Base-by-base conservation (phyloP, 257 asterid genomes). In the Solanum appendiculatum region DNA sequence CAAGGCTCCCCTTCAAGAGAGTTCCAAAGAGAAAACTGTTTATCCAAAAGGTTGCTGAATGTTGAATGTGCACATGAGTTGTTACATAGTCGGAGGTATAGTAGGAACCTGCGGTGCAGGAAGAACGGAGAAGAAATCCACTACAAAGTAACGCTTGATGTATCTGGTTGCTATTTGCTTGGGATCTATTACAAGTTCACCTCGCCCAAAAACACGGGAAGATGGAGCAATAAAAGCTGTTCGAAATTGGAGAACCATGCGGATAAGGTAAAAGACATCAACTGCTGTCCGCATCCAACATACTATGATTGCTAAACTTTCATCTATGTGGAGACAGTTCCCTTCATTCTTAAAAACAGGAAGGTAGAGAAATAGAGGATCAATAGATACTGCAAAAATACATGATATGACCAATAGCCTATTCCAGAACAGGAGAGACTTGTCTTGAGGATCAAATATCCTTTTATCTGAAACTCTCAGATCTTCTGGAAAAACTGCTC, bases 171-270 rank as follows among this genome's bases (percentile, higher is more conserved):
- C 99, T 81, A 97, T 97, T 86, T 97, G 94, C 64, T 86, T 88
- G 70, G 98, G 98, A 90, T 97, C 99, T 86, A 96, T 96, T 78
- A 97, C 99, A 75, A 97, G 98, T 84, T 97, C 99, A 18, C 99
- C 99, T 86, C 99, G 92, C 63, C 99, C 99, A 92, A 97, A 97
- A 77, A 97, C 99, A 80, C 99, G 96, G 90, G 99, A 97, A 37
- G 99, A 97, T 86, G 99, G 99, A 37, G 99, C 99, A 86, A 97
- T 95, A 78, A 92, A 97, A 86, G 99, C 99, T 27, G 99, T 96
- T 20, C 98, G 94, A 88, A 97, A 97, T 80, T 97, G 99, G 63
- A 97, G 94, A 90, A 88, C 90, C 87, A 97, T 94, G 27, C 99
- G 97, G 18, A 89, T 86, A 51, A 95, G 39, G 90, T 95, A 97